Conservation (phyloP, 1,284 basidiomycete species). For the Cryptococcus wingfieldii region DNA sequence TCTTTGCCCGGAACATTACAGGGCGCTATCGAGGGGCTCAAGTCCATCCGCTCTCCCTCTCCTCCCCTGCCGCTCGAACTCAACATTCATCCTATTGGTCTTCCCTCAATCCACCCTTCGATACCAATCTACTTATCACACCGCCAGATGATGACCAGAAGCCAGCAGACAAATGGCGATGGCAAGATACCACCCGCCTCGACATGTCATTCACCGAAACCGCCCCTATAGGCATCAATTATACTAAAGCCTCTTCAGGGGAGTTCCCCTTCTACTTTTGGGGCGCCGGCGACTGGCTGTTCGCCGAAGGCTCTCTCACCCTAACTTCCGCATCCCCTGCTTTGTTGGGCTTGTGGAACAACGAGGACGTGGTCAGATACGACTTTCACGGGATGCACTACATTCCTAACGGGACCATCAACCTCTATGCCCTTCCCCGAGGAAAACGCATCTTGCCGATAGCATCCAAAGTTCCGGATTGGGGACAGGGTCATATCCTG, state of each 20-base stretch:
- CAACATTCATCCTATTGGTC: constrained; percentile 7
- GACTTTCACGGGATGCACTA: constrained; percentile 64
- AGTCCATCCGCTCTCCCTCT: constrained; percentile 24
- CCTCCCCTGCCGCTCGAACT: background rate
- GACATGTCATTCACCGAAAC: too few relatives aligned
- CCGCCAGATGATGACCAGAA: too few relatives aligned
- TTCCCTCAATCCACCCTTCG: too few relatives aligned
- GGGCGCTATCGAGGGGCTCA: constrained; percentile 44
- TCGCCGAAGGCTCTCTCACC: constrained; percentile 37
- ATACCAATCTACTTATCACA: too few relatives aligned
- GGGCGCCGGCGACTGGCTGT: constrained; percentile 26
- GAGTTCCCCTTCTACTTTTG: too few relatives aligned
- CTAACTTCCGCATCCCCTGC: constrained; percentile 6
- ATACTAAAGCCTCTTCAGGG: too few relatives aligned
- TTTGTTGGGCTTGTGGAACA: background rate
- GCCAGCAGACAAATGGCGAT: too few relatives aligned
- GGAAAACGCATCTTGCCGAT: constrained; percentile 37
- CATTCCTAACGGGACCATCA: constrained; percentile 68
- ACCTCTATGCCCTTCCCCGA: constrained; percentile 64
- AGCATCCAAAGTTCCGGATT: too few relatives aligned
- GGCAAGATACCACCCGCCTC: too few relatives aligned
- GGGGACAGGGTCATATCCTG: too few relatives aligned
- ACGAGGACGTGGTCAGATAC: constrained; percentile 31
- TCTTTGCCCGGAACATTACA: constrained; percentile 34
- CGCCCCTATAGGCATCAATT: too few relatives aligned